Evolutionary conservation across 179 eudicot genomes (phyloP).

Genomic region (Patellifolia procumbens): DNA sequence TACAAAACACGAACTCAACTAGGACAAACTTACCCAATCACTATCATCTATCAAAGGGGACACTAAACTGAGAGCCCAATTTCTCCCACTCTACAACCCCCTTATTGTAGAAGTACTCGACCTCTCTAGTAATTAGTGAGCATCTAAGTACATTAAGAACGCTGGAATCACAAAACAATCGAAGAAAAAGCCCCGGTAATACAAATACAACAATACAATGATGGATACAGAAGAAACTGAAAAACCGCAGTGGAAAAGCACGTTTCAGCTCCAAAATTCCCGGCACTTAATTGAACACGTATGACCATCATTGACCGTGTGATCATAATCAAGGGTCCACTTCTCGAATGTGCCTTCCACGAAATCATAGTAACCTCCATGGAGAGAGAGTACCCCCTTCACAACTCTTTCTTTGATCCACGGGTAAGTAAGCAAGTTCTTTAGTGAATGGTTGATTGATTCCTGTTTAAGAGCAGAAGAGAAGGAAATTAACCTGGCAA

Average conservation of each 20-base stretch:
- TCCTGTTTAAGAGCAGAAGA: constrained; percentile 48
- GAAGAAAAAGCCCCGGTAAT: constrained; percentile 7
- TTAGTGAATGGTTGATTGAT: constrained; percentile 75
- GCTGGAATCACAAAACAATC: constrained; percentile 1
- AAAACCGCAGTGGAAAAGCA: constrained; percentile 11
- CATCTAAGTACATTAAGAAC: background rate
- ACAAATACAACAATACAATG: constrained; percentile 16
- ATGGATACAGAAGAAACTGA: background rate
- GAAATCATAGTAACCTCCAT: constrained; percentile 92
- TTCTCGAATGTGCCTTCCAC: constrained; percentile 82
- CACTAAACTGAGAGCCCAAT: background rate
- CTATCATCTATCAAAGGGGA: background rate
- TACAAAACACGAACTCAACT: constrained; percentile 4
- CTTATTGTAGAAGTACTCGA: background rate
- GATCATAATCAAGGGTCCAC: constrained; percentile 78
- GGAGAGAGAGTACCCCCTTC: constrained; percentile 66
- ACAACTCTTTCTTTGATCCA: constrained; percentile 85
- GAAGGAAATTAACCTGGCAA: background rate
- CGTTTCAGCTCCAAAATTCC: constrained; percentile 61
- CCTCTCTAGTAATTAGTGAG: background rate
- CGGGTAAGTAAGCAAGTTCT: constrained; percentile 84
- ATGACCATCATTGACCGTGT: constrained; percentile 27
- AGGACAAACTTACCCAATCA: background rate
- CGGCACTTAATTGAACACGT: constrained; percentile 45
- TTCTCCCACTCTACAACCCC: background rate